Percentiles rank a stretch among this genome's conserved stretches.
phyloP scores from a whole-genome alignment of 768 basidiomycete species.

The Botryobasidium botryosum region DNA sequence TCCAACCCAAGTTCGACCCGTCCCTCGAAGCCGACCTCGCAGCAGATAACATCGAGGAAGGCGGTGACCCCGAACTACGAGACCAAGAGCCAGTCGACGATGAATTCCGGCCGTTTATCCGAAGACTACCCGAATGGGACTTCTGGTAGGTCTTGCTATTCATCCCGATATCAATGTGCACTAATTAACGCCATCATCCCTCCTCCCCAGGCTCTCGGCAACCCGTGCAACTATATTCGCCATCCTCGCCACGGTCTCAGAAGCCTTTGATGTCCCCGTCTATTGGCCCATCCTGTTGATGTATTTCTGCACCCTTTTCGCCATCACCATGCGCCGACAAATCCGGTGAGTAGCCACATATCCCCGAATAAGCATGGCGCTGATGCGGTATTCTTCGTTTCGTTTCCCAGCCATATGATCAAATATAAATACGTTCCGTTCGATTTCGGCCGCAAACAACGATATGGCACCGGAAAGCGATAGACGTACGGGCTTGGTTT shows the following conservation, averaged over 20 bases:
- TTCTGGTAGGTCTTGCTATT: slow-evolving; percentile 55
- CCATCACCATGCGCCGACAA: slow-evolving; percentile 88
- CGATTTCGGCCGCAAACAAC: slow-evolving; percentile 85
- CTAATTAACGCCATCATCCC: no score
- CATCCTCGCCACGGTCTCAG: slow-evolving; percentile 61
- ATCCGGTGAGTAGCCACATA: slow-evolving; percentile 53
- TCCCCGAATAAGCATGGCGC: neutral
- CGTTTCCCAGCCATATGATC: slow-evolving; percentile 75
- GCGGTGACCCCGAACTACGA: slow-evolving; percentile 36
- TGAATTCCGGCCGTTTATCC: slow-evolving; percentile 93
- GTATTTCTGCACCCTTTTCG: slow-evolving; percentile 91
- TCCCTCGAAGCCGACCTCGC: slow-evolving; percentile 84
- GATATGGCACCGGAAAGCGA: no score
- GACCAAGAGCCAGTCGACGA: slow-evolving; percentile 38
- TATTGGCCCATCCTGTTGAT: slow-evolving; percentile 98
- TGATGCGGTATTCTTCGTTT: neutral
- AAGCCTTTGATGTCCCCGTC: slow-evolving; percentile 87
- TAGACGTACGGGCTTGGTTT: no score
- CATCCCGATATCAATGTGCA: no score
- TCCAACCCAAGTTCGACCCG: slow-evolving; percentile 96
- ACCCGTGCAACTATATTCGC: slow-evolving; percentile 80
- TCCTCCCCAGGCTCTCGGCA: slow-evolving; percentile 54
- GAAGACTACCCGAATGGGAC: slow-evolving; percentile 91
- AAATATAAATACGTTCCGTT: slow-evolving; percentile 96
- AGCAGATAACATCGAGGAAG: slow-evolving; percentile 92